phyloP scores from a whole-genome alignment of 129 eudicot genomes.

The Artemisia annua region DNA sequence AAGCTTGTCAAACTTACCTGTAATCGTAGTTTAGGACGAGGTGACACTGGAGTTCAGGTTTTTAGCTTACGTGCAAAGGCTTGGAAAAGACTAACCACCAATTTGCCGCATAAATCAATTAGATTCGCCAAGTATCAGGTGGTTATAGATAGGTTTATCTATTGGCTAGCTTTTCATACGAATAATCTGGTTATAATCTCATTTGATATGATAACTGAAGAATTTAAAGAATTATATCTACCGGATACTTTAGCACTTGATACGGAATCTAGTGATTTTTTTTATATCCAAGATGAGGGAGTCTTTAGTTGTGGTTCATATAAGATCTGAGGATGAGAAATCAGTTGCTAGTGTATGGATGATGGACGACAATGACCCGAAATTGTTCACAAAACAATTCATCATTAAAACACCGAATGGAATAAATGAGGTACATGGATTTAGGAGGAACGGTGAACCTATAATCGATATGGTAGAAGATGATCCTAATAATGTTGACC shows the following conservation, averaged over 20 bases:
- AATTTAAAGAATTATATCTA: slow-evolving; percentile 33
- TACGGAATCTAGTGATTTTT: not conserved
- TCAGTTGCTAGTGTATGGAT: slow-evolving; percentile 33
- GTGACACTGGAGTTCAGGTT: not conserved
- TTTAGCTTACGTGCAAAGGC: slow-evolving; percentile 22
- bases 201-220: slow-evolving; percentile 37
- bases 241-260: slow-evolving; percentile 2
- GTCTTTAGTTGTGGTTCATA: slow-evolving; percentile 12
- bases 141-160: slow-evolving; percentile 36
- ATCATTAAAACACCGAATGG: slow-evolving; percentile 12
- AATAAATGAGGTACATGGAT: slow-evolving; percentile 12
- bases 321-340: not conserved
- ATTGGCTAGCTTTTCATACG: not conserved
- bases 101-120: slow-evolving; percentile 18
- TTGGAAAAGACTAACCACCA: slow-evolving; percentile 31
- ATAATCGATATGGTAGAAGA: not conserved
- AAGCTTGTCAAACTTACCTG: not conserved
- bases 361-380: slow-evolving; percentile 36
- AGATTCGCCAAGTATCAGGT: slow-evolving; percentile 28
- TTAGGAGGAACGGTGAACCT: slow-evolving; percentile 35
- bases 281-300: slow-evolving; percentile 29
- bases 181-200: slow-evolving; percentile 10
- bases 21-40: not conserved
- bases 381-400: not conserved
- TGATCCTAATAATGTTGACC: too few relatives aligned